These are phyloP conservation scores for Cocos nucifera DNA, from an alignment of 176 grass and related monocot species.

Conservation along the genomic window DNA sequence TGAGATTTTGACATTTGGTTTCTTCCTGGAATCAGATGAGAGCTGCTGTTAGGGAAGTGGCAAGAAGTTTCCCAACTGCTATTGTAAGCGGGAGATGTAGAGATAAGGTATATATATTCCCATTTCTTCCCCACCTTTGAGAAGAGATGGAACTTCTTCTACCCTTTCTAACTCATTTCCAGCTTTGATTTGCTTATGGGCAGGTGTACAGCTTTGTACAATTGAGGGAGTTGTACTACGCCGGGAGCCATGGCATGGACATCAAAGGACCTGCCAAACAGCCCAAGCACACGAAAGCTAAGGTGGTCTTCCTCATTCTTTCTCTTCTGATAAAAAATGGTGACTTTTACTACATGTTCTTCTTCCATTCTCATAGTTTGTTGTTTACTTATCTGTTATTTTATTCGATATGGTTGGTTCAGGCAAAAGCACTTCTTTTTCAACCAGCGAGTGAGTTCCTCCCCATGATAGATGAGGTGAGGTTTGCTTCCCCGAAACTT, in stretches of 20 bases:
- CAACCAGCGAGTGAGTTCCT: conserved; percentile 61
- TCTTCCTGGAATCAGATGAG: conserved; percentile 40
- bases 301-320: conserved; percentile 9
- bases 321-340: too few relatives aligned
- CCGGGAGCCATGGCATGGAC: conserved; percentile 93
- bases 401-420: not conserved
- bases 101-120: conserved; percentile 41
- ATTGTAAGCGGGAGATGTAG: conserved; percentile 65
- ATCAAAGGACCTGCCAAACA: conserved; percentile 45
- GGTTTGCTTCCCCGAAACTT: not conserved
- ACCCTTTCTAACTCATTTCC: too few relatives aligned
- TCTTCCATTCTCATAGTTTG: too few relatives aligned
- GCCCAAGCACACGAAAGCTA: conserved; percentile 25
- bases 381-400: too few relatives aligned
- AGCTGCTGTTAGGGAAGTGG: conserved; percentile 45
- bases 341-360: too few relatives aligned
- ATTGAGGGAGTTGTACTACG: conserved; percentile 67
- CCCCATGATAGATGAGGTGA: conserved; percentile 58
- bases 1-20: not conserved
- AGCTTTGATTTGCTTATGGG: not conserved
- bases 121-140: not conserved
- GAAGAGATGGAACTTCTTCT: too few relatives aligned
- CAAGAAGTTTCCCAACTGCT: conserved; percentile 59
- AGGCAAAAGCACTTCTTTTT: conserved; percentile 40
- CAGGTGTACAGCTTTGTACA: conserved; percentile 61